These are phyloP conservation scores for Carex littledalei DNA, from an alignment of 176 grass and related monocot species.

Conservation along the genomic window DNA sequence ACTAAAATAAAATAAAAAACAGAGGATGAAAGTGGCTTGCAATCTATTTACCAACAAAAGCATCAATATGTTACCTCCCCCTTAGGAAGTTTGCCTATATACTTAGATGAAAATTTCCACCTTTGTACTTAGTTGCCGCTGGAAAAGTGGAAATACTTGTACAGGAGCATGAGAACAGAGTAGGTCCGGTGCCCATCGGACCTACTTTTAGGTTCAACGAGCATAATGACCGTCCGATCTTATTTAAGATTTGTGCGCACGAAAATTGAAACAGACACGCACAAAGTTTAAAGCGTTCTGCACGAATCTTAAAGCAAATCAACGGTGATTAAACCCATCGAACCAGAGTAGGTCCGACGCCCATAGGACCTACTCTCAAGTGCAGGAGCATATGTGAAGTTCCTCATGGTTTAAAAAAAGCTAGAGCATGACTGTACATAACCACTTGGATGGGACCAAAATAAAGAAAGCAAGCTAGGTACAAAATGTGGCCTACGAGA, in stretches of 20 bases:
- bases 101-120: neutral
- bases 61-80: neutral
- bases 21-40: neutral
- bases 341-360: too few relatives aligned
- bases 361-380: too few relatives aligned
- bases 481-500: constrained; percentile 19
- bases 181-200: too few relatives aligned
- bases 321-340: too few relatives aligned
- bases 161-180: neutral
- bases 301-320: too few relatives aligned
- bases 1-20: neutral
- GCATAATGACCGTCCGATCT: too few relatives aligned
- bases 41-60: constrained; percentile 3
- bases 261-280: too few relatives aligned
- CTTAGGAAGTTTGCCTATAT: neutral
- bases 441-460: constrained; percentile 24
- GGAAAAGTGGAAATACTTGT: neutral
- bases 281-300: too few relatives aligned
- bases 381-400: neutral
- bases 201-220: too few relatives aligned
- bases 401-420: constrained; percentile 8
- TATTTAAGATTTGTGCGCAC: too few relatives aligned
- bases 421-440: neutral
- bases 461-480: constrained; percentile 19
- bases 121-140: neutral